These are phyloP conservation scores for Chlamydomonas applanata DNA, from an alignment of 139 green algal genomes.

Conservation along the genomic window DNA sequence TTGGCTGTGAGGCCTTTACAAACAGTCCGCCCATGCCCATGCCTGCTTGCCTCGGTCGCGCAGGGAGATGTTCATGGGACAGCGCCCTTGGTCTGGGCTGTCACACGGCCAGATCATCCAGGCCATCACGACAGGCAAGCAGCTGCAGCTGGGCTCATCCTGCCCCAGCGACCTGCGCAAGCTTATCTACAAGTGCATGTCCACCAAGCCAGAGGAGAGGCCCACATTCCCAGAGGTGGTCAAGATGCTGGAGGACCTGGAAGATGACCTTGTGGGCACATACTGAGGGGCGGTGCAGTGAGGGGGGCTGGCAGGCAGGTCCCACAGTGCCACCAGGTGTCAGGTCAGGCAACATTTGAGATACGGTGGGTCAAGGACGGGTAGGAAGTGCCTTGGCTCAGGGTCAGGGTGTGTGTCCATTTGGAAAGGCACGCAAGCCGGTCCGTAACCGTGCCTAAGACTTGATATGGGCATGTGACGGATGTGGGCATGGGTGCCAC, in stretches of 20 bases:
- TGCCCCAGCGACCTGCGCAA: constrained; percentile 26
- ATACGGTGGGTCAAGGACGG: too few species aligned
- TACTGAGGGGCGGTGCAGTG: too few species aligned
- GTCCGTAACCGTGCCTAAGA: too few species aligned
- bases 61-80: constrained; percentile 60
- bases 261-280: constrained; percentile 32
- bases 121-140: constrained; percentile 31
- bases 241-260: constrained; percentile 29
- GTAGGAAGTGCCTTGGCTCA: too few species aligned
- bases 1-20: too few species aligned
- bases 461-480: too few species aligned
- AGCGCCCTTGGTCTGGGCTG: constrained; percentile 50
- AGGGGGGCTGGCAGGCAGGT: too few species aligned
- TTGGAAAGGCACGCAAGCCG: too few species aligned
- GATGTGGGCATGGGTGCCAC: too few species aligned
- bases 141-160: constrained; percentile 9
- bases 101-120: constrained; percentile 57
- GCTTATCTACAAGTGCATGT: constrained; percentile 22
- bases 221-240: constrained; percentile 28
- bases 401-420: too few species aligned
- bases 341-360: too few species aligned
- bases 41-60: not conserved
- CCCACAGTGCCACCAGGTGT: too few species aligned
- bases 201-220: constrained; percentile 13
- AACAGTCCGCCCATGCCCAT: not conserved